Percentiles rank a stretch among this genome's conserved stretches.
phyloP scores from a whole-genome alignment of 805 yeast genomes.

The Metschnikowia vanudenii region DNA sequence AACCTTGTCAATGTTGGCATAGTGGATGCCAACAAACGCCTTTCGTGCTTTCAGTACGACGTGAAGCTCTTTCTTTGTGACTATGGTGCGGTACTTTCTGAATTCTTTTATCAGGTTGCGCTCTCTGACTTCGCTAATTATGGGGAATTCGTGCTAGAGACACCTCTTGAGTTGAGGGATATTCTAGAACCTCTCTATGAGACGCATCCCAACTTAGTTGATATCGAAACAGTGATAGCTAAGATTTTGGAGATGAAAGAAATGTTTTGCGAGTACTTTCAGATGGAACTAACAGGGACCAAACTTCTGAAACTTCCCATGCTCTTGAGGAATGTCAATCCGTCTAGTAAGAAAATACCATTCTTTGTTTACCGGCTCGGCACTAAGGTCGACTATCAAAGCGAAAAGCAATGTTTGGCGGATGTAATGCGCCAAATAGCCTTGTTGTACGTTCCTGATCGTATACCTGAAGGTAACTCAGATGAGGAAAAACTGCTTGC shows the following conservation, averaged over 20 bases:
- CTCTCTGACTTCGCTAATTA: conserved; percentile 77
- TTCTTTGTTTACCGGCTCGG: conserved; percentile 64
- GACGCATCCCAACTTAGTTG: conserved; percentile 18
- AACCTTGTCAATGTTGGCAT: conserved; percentile 77
- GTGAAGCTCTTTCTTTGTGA: conserved; percentile 76
- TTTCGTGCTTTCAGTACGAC: conserved; percentile 83
- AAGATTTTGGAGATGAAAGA: conserved; percentile 51
- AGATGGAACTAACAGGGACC: conserved; percentile 29
- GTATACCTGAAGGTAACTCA: conserved; percentile 23
- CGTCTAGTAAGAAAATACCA: conserved; percentile 63
- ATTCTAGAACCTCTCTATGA: conserved; percentile 40
- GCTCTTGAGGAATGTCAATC: conserved; percentile 60
- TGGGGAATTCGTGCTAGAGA: conserved; percentile 46
- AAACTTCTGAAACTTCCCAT: conserved; percentile 60
- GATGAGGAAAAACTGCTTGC: conserved; percentile 7
- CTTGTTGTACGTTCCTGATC: conserved; percentile 66
- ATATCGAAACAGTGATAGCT: conserved; percentile 18
- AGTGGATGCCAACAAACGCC: conserved; percentile 65
- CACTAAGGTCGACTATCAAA: conserved; percentile 56
- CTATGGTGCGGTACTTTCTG: conserved; percentile 65
- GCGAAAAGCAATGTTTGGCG: conserved; percentile 66
- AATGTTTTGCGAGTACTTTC: conserved; percentile 82
- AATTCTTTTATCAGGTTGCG: conserved; percentile 79
- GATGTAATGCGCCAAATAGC: conserved; percentile 71
- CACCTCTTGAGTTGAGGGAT: conserved; percentile 26